Evolutionary conservation across 352 stramenopile genomes (phyloP).

Genomic region (Pythium phragmiticola): DNA sequence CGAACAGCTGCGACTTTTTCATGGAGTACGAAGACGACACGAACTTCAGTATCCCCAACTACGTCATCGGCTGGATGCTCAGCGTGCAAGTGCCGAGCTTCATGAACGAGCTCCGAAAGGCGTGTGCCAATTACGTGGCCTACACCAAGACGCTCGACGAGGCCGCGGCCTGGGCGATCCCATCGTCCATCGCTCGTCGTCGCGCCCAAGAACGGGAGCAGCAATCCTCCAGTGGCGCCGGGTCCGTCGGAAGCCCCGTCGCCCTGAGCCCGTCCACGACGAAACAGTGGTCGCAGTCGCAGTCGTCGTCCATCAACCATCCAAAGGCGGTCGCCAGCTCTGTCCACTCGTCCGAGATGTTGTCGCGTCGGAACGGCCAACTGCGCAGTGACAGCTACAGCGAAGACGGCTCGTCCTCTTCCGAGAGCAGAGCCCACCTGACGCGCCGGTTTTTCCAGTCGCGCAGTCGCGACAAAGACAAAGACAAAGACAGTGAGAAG

Average conservation of each 20-base stretch:
- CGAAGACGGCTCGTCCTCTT: conserved; percentile 10
- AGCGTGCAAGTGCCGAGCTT: conserved; percentile 55
- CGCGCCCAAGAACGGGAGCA: conserved; percentile 1
- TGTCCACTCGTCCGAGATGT: neutral
- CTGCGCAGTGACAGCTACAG: conserved; percentile 13
- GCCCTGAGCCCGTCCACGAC: neutral
- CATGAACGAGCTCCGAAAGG: conserved; percentile 56
- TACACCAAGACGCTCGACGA: conserved; percentile 27
- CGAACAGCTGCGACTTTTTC: conserved; percentile 65
- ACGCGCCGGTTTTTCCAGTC: conserved; percentile 16
- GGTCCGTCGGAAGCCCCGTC: conserved; percentile 7
- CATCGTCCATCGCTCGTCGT: neutral
- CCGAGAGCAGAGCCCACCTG: neutral
- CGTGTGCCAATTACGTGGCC: conserved; percentile 53
- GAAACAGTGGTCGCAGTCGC: neutral
- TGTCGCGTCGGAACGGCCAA: neutral
- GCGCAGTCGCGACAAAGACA: conserved; percentile 13
- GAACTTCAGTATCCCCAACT: conserved; percentile 75
- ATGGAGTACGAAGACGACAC: conserved; percentile 81
- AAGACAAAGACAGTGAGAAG: neutral
- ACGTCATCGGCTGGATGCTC: conserved; percentile 58
- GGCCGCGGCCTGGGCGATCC: conserved; percentile 1
- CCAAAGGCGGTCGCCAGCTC: neutral
- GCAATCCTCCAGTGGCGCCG: neutral
- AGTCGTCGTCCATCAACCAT: neutral